Base-by-base conservation (phyloP, 1,284 basidiomycete genomes). In the Marasmius fiardii region DNA sequence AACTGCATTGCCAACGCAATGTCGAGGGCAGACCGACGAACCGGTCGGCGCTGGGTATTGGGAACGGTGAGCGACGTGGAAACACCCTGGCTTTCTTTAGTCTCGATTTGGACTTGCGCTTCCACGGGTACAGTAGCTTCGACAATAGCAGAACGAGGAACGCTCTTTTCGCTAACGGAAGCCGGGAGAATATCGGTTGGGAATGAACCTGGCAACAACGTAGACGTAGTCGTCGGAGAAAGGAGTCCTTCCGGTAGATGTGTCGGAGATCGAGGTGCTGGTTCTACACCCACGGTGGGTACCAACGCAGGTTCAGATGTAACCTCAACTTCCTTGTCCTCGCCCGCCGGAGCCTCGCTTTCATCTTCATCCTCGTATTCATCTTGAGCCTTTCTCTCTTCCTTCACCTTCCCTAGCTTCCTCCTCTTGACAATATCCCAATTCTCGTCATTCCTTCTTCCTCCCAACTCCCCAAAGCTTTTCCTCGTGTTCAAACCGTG, bases 1-100 rank as follows among this genome's bases (percentile, higher is more conserved):
- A 88, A 75, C 66, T 90, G 87, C 85, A 89, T 82, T 43, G 85
- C 85, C n/a, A 89, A 78, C 23, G 85, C 87, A 49, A 86, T 77
- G 63, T 89, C 87, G 34, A 89, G 75, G 62, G 68, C 80, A 65
- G 66, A 80, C 61, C 61, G 75, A 63, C 34, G 68, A 66, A 49
- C 68, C 69, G 51, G 28, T 43, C 41, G 43, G 21, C 59, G 53
- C 14, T 6, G 39, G 41, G 55, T 63, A 56, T 39, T 62, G 60
- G 28, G 65, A 35, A 44, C 62, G 59, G 34, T 4, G 59, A 52
- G 43, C 56, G 63, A 8, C 51, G 58, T 39, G 14, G 45, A 49
- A 18, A 34, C 20, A 35, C 45, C 21, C 7, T 52, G 7, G n/a
- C 23, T 5, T 10, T 23, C 16, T 16, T 26, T 23, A 11, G 43